Evolutionary conservation across 1,139 yeast species (phyloP), one percentile per base, ranked within the genome.

Genomic region (Candida pseudocylindracea): DNA sequence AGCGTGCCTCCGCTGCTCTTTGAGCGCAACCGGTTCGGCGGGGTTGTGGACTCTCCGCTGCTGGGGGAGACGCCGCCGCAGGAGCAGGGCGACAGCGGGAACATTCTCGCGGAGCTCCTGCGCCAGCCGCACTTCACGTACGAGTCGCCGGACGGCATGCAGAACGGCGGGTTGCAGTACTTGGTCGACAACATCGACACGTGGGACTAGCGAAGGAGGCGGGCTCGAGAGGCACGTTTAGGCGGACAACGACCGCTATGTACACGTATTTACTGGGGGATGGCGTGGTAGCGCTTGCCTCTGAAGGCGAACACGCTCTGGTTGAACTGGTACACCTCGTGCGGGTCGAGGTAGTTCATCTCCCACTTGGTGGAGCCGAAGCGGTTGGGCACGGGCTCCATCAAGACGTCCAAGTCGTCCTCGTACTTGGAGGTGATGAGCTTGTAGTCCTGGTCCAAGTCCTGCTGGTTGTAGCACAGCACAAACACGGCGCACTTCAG

Each of bases 231-330:
- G n/a, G n/a, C n/a, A n/a, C n/a, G 20, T 15, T 15, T 15, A 15
- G 20, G 4, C 6, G 20, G 20, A 15, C 6, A 4, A 15, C 20
- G 20, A 4, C 10, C 26, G 24, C 24, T 42, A 42, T 45, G 29
- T 42, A 40, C 45, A 45, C 20, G 20, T 15, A 15, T 15, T 15
- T 43, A 55, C 35, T 46, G 50, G 37, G 48, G 50, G 42, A 78
- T 65, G 30, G 94, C 93, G 48, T 81, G 94, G 55, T 88, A 88
- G 51, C 96, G 69, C 65, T 88, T 88, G 42, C 98, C 98, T 57
- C 98, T 72, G 51, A 85, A 68, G 20, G 88, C 96, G 50, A 80
- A 83, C 34, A 88, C 55, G 48, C 72, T 72, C 59, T 79, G 83
- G 57, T 88, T 88, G 48, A 81, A 78, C 56, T 79, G 93, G 59